Conservation (phyloP, 768 basidiomycete species). For the Serendipita sp. region DNA sequence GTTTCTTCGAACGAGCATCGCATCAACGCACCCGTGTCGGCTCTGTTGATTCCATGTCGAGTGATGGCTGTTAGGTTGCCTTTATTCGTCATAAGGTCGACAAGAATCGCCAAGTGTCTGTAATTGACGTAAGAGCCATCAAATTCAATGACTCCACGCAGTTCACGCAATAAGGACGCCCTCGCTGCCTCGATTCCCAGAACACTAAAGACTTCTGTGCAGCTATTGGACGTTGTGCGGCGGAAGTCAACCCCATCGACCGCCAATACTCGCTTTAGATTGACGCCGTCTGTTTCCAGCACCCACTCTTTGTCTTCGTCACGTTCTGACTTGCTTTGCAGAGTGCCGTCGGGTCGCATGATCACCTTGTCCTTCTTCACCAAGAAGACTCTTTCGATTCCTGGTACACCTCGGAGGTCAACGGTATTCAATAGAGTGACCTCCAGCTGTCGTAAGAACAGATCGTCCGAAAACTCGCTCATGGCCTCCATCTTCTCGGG, state of each 20-base stretch:
- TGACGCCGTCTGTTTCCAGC: constrained; percentile 92
- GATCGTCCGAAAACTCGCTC: constrained; percentile 73
- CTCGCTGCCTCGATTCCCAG: constrained; percentile 95
- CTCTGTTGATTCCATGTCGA: constrained; percentile 96
- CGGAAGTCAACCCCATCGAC: constrained; percentile 88
- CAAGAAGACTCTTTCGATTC: constrained; percentile 86
- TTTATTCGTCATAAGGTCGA: constrained; percentile 95
- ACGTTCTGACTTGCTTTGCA: constrained; percentile 27
- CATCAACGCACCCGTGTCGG: constrained; percentile 98
- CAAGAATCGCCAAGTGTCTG: constrained; percentile 87
- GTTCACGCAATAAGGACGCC: constrained; percentile 82
- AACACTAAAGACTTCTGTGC: constrained; percentile 84
- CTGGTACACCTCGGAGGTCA: constrained; percentile 81
- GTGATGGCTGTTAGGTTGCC: constrained; percentile 96
- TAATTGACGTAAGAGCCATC: constrained; percentile 99
- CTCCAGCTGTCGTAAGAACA: constrained; percentile 90
- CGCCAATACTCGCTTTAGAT: constrained; percentile 87
- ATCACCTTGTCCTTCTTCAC: constrained; percentile 68
- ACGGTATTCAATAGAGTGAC: constrained; percentile 94
- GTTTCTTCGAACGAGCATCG: constrained; percentile 99
- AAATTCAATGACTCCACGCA: constrained; percentile 94
- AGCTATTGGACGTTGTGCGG: constrained; percentile 93
- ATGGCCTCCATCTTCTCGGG: constrained; percentile 70
- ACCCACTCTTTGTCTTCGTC: constrained; percentile 79
- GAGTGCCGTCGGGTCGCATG: constrained; percentile 45